These are phyloP conservation scores for Aspergillus ostianus DNA, from an alignment of 495 filamentous ascomycete species.

Conservation along the genomic window DNA sequence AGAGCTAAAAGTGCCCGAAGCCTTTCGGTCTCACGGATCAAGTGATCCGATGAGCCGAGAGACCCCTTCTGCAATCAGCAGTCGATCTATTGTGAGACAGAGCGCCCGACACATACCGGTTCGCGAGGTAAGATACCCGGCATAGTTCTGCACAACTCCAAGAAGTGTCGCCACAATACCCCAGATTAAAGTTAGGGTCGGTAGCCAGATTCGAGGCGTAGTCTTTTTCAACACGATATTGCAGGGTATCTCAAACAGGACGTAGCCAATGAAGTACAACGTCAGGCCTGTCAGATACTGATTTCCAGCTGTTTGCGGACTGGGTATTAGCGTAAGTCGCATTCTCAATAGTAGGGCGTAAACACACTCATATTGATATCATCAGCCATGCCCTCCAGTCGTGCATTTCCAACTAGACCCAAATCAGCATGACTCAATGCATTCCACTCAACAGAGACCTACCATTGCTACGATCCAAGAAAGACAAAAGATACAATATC, in stretches of 20 bases:
- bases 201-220: constrained; percentile 61
- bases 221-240: constrained; percentile 73
- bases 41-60: constrained; percentile 7
- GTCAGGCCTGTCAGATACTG: constrained; percentile 72
- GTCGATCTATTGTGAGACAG: constrained; percentile 5
- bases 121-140: constrained; percentile 61
- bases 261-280: constrained; percentile 75
- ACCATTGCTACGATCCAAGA: constrained; percentile 75
- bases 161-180: constrained; percentile 70
- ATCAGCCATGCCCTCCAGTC: constrained; percentile 59
- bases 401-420: constrained; percentile 51
- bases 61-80: background rate
- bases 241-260: constrained; percentile 68
- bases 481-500: constrained; percentile 69
- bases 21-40: constrained; percentile 11
- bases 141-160: constrained; percentile 63
- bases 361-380: constrained; percentile 60
- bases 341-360: background rate
- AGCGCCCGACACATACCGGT: constrained; percentile 38
- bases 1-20: constrained; percentile 26
- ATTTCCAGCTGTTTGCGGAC: constrained; percentile 49
- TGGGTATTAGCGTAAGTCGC: background rate
- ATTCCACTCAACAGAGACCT: constrained; percentile 4
- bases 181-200: constrained; percentile 54
- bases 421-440: constrained; percentile 14